Base-by-base conservation (phyloP, 2,329 filamentous ascomycete genomes). In the Fusarium verrucosum region DNA sequence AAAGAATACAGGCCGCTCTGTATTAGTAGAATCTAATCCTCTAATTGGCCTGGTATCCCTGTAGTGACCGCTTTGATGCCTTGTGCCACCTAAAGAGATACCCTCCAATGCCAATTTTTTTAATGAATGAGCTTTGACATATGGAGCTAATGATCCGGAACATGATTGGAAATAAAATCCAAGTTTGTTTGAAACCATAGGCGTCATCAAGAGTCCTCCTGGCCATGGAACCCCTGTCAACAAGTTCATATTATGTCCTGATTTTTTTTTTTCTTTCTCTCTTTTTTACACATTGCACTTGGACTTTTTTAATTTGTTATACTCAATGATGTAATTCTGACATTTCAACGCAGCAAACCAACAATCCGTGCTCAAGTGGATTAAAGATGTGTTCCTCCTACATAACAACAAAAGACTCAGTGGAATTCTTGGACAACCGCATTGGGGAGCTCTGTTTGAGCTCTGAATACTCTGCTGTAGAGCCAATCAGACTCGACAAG, bases 131-230 rank as follows among this genome's bases (percentile, higher is more conserved):
- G 44, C 38, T 51, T 55, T 43, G 41, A 45, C 53, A 66, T 42
- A 47, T 45, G 58, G 63, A 46, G 32, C 54, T 44, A 54, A 64
- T 59, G 45, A 14, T 28, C n/a, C n/a, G n/a, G 22, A 26, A 32
- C 19, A 50, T 49, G 23, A 37, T 19, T 50, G 26, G 35, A 32
- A 58, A 50, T 41, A 30, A 40, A 13, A 65, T 51, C 45, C 42
- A 59, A 38, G 50, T 44, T 52, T 50, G 16, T 14, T 32, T 30
- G 51, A 66, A 53, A 45, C 33, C 37, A 50, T 50, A 53, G 54
- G 68, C 66, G 66, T 71, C 69, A 71, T 71, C 53, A 52, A 58
- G 20, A 45, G 10, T 20, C 19, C 30, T 50, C 52, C 41, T 58
- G 20, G 19, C 19, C 37, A 53, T 25, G 45, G 33, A 32, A 35